These are phyloP conservation scores for Alectoria sarmentosa DNA, from an alignment of 495 filamentous ascomycete species.

Conservation along the genomic window DNA sequence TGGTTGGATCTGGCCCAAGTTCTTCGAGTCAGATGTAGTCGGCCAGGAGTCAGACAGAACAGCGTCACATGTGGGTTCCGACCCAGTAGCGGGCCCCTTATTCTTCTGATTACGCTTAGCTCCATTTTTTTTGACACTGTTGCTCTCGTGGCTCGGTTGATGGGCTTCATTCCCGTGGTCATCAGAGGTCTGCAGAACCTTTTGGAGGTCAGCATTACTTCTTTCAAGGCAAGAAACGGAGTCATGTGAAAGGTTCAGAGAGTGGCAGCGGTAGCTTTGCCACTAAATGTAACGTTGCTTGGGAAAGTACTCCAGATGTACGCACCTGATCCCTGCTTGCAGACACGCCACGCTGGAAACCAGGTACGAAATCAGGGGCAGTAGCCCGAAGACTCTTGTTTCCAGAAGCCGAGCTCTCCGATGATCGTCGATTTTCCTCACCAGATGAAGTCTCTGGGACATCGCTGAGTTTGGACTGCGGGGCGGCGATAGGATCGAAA, in stretches of 20 bases:
- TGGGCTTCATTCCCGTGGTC: not conserved
- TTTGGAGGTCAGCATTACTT: not conserved
- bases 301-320: not conserved
- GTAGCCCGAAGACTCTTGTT: constrained; percentile 12
- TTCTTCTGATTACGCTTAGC: not conserved
- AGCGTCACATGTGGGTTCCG: not conserved
- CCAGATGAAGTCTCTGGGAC: not conserved
- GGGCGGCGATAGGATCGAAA: not conserved
- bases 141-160: not conserved
- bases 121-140: not conserved
- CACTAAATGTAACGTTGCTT: not conserved
- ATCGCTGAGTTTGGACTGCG: not conserved
- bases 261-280: not conserved
- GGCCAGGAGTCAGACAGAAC: not conserved
- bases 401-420: constrained; percentile 5
- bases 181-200: not conserved
- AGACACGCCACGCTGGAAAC: not conserved
- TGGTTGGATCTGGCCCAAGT: not conserved
- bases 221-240: not conserved
- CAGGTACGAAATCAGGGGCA: constrained; percentile 17
- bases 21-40: not conserved
- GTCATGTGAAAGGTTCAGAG: not conserved
- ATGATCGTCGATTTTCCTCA: not conserved
- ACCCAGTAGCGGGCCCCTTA: not conserved
- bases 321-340: not conserved